Evolutionary conservation across 2,329 filamentous ascomycete genomes (phyloP), one percentile per base, ranked within the genome.

Genomic region (Immersiporthe knoxdaviesiana): DNA sequence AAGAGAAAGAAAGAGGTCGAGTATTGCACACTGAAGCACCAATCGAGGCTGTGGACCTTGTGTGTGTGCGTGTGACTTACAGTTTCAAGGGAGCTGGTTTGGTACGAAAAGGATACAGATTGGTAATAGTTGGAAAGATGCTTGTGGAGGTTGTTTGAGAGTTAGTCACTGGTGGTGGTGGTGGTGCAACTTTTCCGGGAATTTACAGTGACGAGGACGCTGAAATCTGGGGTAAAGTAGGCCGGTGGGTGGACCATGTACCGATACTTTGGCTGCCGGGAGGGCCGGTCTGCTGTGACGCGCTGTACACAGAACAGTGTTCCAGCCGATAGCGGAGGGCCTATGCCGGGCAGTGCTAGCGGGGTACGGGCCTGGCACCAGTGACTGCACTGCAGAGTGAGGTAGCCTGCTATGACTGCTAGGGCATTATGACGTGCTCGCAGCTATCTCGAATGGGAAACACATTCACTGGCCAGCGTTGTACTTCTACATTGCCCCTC

Each of bases 171-270:
- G n/a, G n/a, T n/a, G n/a, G n/a, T n/a, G n/a, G n/a, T n/a, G n/a
- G 59, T 37, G 35, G 59, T 61, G 59, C 59, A 61, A 61, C 59
- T 61, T 61, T 61, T 61, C 37, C 39, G 37, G n/a, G 59, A 61
- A 37, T n/a, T n/a, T n/a, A n/a, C n/a, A n/a, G n/a, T n/a, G n/a
- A 39, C 59, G 14, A 47, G 44, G 37, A 37, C 35, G 8, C 35
- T 44, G 59, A 27, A 61, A 61, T 61, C 59, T 27, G 59, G 59
- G 59, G 59, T 61, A 61, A 44, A 11, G 32, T 44, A 14, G 18
- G 39, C n/a, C 59, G 6, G 58, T 2, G 21, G 44, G n/a, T n/a
- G 44, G 18, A 8, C 41, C 35, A 39, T n/a, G 59, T 61, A 61
- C 4, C 59, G 59, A 18, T 61, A 61, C 59, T 27, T 61, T 3